phyloP scores from a whole-genome alignment of 2,329 filamentous ascomycete genomes.

The Pyrenochaeta sp. region DNA sequence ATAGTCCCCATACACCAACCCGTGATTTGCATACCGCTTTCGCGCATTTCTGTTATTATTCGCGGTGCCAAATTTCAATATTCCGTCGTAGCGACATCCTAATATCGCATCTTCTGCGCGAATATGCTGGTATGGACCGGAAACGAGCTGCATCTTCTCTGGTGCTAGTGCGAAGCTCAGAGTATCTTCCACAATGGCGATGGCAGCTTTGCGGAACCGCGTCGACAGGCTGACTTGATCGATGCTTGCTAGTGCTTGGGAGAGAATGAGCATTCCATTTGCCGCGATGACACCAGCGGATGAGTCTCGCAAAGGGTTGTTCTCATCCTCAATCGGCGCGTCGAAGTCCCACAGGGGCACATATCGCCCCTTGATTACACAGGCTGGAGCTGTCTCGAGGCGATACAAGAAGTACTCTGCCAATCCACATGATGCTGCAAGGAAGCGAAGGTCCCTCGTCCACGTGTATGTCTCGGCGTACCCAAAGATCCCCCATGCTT shows the following conservation, averaged over 20 bases:
- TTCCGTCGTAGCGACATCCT: slow-evolving; percentile 47
- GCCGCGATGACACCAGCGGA: slow-evolving; percentile 52
- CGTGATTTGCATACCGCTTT: slow-evolving; percentile 53
- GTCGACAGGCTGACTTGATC: slow-evolving; percentile 41
- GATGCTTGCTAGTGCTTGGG: slow-evolving; percentile 33
- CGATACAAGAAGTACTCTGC: slow-evolving; percentile 56
- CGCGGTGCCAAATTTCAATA: slow-evolving; percentile 56
- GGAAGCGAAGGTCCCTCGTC: slow-evolving; percentile 51
- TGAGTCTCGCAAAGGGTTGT: slow-evolving; percentile 49
- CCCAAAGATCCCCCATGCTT: slow-evolving; percentile 57
- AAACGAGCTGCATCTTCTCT: slow-evolving; percentile 25
- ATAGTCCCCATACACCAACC: slow-evolving; percentile 58
- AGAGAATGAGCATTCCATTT: slow-evolving; percentile 46
- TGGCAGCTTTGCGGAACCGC: slow-evolving; percentile 20
- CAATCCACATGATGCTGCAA: slow-evolving; percentile 51
- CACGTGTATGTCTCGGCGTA: slow-evolving; percentile 54
- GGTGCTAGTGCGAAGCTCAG: slow-evolving; percentile 35
- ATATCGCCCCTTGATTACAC: slow-evolving; percentile 19
- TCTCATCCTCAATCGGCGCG: slow-evolving; percentile 48
- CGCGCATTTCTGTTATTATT: slow-evolving; percentile 55
- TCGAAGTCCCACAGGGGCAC: slow-evolving; percentile 61
- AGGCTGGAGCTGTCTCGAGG: slow-evolving; percentile 37
- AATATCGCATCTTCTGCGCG: slow-evolving; percentile 25
- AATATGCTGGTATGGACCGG: slow-evolving; percentile 22
- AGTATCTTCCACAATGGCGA: slow-evolving; percentile 26